Percentiles rank a stretch among this genome's conserved stretches.
phyloP scores from a whole-genome alignment of 2,329 filamentous ascomycete genomes.

The Sordariomycetes sp. region DNA sequence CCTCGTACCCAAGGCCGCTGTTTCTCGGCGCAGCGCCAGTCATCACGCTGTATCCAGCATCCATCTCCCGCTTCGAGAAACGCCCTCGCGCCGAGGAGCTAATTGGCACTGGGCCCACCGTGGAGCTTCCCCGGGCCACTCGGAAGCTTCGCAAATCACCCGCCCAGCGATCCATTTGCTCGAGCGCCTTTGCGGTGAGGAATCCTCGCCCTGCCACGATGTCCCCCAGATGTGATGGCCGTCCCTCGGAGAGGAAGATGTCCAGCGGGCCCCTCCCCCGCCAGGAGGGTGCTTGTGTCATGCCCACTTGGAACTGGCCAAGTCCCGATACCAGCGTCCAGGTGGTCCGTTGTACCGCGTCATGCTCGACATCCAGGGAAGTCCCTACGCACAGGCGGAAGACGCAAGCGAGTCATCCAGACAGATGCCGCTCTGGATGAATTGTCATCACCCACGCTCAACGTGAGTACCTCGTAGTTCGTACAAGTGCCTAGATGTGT shows the following conservation, averaged over 20 bases:
- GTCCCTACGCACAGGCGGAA: not conserved
- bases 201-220: not conserved
- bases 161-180: not conserved
- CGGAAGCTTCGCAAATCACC: not conserved
- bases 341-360: not conserved
- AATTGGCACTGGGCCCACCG: not conserved
- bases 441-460: not conserved
- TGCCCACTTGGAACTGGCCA: not conserved
- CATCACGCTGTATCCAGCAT: not conserved
- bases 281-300: not conserved
- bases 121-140: slow-evolving; percentile 3
- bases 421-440: not conserved
- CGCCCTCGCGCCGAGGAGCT: not conserved
- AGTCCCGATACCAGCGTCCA: not conserved
- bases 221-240: not conserved
- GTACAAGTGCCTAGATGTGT: not conserved
- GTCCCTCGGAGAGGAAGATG: not conserved
- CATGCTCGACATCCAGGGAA: not conserved
- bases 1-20: not conserved
- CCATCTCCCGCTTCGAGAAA: not conserved
- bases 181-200: slow-evolving; percentile 1
- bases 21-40: not conserved
- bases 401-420: not conserved
- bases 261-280: not conserved
- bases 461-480: not conserved